A percentile compares a stretch with the other conserved stretches of the same genome.
phyloP scores from a whole-genome alignment of 192 early-diverging fungal genomes.

The Piromyces finnis region DNA sequence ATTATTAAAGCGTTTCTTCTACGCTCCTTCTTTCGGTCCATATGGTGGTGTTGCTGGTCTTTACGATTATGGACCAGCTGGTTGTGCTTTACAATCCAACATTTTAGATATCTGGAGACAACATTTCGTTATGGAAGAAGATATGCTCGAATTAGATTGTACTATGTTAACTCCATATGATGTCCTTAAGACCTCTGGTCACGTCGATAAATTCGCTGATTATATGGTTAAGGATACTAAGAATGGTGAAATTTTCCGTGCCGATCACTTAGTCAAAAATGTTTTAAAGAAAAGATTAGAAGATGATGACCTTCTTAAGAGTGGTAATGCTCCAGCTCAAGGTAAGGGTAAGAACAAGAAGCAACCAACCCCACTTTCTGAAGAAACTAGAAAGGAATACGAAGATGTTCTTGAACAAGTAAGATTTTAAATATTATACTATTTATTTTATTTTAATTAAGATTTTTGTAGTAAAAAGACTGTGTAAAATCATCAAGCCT shows the following conservation, averaged over 20 bases:
- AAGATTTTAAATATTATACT: neutral
- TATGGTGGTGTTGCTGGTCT: conserved; percentile 95
- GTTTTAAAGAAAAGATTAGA: conserved; percentile 83
- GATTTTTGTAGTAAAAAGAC: too few relatives aligned
- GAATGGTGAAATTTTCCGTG: conserved; percentile 86
- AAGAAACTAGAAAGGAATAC: conserved; percentile 45
- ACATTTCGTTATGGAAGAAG: conserved; percentile 97
- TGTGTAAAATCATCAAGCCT: too few relatives aligned
- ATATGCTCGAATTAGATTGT: conserved; percentile 98
- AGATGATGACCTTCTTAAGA: conserved; percentile 36
- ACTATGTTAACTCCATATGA: conserved; percentile 91
- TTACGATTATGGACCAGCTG: conserved; percentile 94
- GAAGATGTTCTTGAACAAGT: conserved; percentile 72
- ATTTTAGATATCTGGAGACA: conserved; percentile 76
- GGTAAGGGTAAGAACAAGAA: conserved; percentile 8
- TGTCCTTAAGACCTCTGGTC: conserved; percentile 94
- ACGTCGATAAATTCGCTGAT: conserved; percentile 96
- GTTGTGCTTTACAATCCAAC: conserved; percentile 81
- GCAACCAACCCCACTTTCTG: conserved; percentile 36
- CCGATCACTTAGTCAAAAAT: conserved; percentile 90
- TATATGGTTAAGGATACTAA: conserved; percentile 92
- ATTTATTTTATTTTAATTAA: too few relatives aligned
- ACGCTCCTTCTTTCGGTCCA: conserved; percentile 81
- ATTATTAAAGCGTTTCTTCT: conserved; percentile 87
- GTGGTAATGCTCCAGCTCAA: conserved; percentile 3